Percentiles rank a stretch among this genome's conserved stretches.
Conservation (phyloP, 2,329 filamentous ascomycete species). For the Pestalotiopsis sp. region DNA sequence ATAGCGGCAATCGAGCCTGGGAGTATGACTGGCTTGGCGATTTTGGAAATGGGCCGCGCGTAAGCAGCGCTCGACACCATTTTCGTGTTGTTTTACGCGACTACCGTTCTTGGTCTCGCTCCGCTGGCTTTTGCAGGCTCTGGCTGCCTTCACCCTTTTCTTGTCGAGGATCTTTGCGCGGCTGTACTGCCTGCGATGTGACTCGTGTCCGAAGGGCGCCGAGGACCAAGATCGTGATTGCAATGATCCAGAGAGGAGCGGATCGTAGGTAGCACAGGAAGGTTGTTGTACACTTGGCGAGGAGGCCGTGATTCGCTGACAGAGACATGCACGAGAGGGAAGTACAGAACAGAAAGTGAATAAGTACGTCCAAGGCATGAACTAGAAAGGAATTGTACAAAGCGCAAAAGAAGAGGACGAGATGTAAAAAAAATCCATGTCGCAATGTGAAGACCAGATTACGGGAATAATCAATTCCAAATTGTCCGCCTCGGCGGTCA, state of each 20-base stretch:
- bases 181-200: not conserved
- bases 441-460: not conserved
- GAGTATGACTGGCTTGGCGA: constrained; percentile 39
- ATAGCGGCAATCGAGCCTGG: constrained; percentile 41
- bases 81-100: not conserved
- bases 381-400: not conserved
- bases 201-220: constrained; percentile 33
- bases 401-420: not conserved
- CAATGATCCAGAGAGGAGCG: constrained; percentile 43
- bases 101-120: not conserved
- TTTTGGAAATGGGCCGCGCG: constrained; percentile 17
- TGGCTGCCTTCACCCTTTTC: not conserved
- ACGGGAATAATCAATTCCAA: not conserved
- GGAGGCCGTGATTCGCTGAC: constrained; percentile 24
- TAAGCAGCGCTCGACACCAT: constrained; percentile 28
- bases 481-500: not conserved
- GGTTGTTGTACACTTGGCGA: constrained; percentile 43
- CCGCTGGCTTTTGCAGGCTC: not conserved
- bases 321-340: constrained; percentile 23
- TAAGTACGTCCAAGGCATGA: not conserved
- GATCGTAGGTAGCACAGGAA: constrained; percentile 40
- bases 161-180: constrained; percentile 11
- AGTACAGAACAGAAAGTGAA: not conserved
- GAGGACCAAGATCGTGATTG: constrained; percentile 35
- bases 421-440: not conserved